Conservation (phyloP, 140 eudicot genomes). For the Erigeron philadelphicus region DNA sequence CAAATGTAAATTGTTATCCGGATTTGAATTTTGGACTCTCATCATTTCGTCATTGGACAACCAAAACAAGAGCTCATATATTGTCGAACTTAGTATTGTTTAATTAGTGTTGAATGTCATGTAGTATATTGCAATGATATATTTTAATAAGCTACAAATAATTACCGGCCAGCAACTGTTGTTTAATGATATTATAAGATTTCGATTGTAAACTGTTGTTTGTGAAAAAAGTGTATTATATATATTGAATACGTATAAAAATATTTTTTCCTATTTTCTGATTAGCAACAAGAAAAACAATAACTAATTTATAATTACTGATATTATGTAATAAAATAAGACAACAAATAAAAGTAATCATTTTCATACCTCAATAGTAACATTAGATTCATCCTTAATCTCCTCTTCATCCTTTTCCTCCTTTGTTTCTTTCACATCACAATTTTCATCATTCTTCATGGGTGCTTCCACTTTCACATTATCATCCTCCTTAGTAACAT, state of each 20-base stretch:
- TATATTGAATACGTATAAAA: not conserved
- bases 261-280: not conserved
- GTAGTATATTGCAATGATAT: no score
- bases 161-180: no score
- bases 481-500: not conserved
- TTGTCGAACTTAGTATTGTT: no score
- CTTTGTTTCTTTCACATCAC: conserved; percentile 18
- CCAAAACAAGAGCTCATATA: no score
- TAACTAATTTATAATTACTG: not conserved
- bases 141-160: no score
- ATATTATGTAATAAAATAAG: not conserved
- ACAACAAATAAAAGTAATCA: not conserved
- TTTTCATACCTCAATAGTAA: conserved; percentile 21
- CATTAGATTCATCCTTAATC: conserved; percentile 23
- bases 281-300: not conserved
- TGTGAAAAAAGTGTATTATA: not conserved
- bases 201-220: not conserved
- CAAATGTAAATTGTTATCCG: no score
- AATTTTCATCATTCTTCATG: not conserved
- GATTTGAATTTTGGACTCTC: no score
- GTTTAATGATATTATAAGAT: no score
- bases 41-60: no score
- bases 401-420: conserved; percentile 26
- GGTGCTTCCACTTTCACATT: not conserved
- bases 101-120: no score